phyloP scores from a whole-genome alignment of 2,329 filamentous ascomycete genomes.

The Raffaelea ambrosiae region DNA sequence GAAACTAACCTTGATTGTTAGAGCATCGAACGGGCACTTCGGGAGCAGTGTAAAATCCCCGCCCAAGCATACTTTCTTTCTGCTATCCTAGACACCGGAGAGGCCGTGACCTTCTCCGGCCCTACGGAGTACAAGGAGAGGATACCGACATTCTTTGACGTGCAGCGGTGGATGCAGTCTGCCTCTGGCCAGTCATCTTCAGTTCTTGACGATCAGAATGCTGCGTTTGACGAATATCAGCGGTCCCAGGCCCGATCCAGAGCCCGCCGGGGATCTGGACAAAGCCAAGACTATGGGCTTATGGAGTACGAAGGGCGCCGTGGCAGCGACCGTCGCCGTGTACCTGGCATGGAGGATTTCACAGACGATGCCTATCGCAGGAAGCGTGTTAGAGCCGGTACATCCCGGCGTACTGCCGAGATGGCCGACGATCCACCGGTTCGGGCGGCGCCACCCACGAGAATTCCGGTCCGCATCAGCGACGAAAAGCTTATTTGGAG shows the following conservation, averaged over 20 bases:
- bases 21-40: conserved; percentile 39
- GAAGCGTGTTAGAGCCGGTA: conserved; percentile 24
- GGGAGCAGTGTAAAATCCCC: conserved; percentile 43
- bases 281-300: conserved; percentile 1
- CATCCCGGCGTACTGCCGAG: conserved; percentile 26
- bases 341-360: conserved; percentile 13
- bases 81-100: conserved; percentile 38
- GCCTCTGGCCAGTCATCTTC: conserved; percentile 23
- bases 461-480: conserved; percentile 41
- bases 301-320: conserved; percentile 17
- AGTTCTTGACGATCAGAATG: conserved; percentile 10
- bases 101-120: conserved; percentile 35
- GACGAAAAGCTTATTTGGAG: conserved; percentile 45
- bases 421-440: conserved; percentile 30
- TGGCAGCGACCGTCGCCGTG: conserved; percentile 15
- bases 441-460: conserved; percentile 24
- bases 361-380: conserved; percentile 24
- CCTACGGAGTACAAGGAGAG: conserved; percentile 30
- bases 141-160: conserved; percentile 37
- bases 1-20: conserved; percentile 4
- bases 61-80: conserved; percentile 45
- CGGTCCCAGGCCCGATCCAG: not conserved
- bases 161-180: conserved; percentile 28
- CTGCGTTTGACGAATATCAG: not conserved
- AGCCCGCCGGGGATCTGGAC: not conserved